phyloP scores from a whole-genome alignment of 2,329 filamentous ascomycete genomes.

The Claviceps digitariae region DNA sequence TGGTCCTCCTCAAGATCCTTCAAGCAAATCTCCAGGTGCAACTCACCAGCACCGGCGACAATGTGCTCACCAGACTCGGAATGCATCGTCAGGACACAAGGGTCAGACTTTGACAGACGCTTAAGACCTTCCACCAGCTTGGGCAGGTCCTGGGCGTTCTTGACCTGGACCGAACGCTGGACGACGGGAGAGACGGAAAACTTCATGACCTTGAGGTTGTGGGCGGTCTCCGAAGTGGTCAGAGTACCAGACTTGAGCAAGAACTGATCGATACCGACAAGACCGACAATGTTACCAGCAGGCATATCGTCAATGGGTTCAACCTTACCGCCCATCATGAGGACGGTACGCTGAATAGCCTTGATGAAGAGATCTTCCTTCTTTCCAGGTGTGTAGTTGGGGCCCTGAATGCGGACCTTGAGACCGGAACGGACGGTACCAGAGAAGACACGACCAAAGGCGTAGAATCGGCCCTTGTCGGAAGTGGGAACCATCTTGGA shows the following conservation, averaged over 20 bases:
- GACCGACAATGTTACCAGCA: constrained; percentile 98
- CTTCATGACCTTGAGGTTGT: constrained; percentile 99
- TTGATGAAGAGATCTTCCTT: constrained; percentile 99
- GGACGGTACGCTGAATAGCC: constrained; percentile 97
- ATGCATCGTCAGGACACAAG: constrained; percentile 88
- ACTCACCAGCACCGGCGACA: constrained; percentile 96
- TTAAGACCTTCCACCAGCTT: constrained; percentile 99
- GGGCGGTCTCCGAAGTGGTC: constrained; percentile 89
- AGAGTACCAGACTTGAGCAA: constrained; percentile 99
- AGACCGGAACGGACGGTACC: constrained; percentile 96
- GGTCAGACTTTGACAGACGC: constrained; percentile 99
- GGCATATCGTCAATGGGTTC: constrained; percentile 99
- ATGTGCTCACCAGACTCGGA: constrained; percentile 94
- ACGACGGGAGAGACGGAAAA: constrained; percentile 99
- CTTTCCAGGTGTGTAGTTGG: constrained; percentile 95
- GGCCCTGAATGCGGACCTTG: constrained; percentile 99
- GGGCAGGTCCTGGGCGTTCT: constrained; percentile 99
- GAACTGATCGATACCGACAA: constrained; percentile 99
- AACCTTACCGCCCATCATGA: constrained; percentile 99
- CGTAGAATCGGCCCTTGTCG: constrained; percentile 99
- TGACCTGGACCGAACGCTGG: constrained; percentile 96
- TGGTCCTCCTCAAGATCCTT: constrained; percentile 99
- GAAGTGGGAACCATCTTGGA: constrained; percentile 99
- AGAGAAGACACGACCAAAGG: constrained; percentile 99
- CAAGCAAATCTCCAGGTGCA: constrained; percentile 99